Base-by-base conservation (phyloP, 2,329 filamentous ascomycete genomes). In the Cercospora sesami region DNA sequence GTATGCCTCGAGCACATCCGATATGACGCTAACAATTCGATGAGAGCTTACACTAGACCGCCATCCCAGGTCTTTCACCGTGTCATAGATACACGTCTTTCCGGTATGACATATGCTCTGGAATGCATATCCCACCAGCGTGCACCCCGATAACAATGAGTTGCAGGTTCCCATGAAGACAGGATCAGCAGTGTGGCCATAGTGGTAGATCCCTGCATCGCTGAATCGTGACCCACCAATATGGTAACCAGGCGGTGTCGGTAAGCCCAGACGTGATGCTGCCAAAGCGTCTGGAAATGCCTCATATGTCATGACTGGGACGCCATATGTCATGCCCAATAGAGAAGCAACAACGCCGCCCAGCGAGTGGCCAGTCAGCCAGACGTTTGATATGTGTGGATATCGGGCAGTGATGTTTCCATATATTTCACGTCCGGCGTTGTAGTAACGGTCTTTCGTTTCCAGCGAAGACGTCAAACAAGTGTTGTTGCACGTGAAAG, bases 81-180 rank as follows among this genome's bases (percentile, higher is more conserved):
- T 95, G 75, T 99, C 94, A 77, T 97, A 99, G 0, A 91, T 87
- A 75, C 95, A 98, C 78, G 94, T 90, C 63, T 87, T 86, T 5
- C 95, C 95, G 0, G 92, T 91, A 75, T 98, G 95, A 74, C 95
- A 99, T 16, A 90, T 85, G 12, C 93, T 91, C 80, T 99, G 93
- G 84, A 99, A 86, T 1, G 95, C 93, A 78, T 98, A 99, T 0
- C 95, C 95, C 1, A 89, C 94, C 75, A 96, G 89, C 0, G 94
- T 95, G 79, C 95, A 98, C 9, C 90, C 89, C 3, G 94, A 94
- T 2, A 91, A 93, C 2, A 91, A 92, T 28, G 91, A 92, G 75
- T 97, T 97, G 81, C 95, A 98, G 0, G 90, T 92, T 30, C 95
- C 95, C 82, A 97, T 93, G 76, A 90, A 99, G 31, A 99, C 89